Evolutionary conservation across 441 rosid species (phyloP).

Genomic region (Isatis lusitanica): DNA sequence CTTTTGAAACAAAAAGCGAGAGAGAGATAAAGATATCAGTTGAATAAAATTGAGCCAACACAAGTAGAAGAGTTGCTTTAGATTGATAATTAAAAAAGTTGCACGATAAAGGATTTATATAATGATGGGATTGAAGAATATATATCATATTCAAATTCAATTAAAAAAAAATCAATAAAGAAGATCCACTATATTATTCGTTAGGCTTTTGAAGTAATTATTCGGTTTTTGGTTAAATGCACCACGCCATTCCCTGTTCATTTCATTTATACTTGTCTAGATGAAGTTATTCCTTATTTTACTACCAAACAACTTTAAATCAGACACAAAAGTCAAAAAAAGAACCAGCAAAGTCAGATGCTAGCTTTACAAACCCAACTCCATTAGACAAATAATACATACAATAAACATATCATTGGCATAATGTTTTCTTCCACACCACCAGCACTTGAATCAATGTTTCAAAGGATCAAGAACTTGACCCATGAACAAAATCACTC

Average conservation of each 20-base stretch:
- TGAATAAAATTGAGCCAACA: neutral
- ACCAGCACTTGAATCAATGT: neutral
- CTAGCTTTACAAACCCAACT: neutral
- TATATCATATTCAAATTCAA: neutral
- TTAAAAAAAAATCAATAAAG: neutral
- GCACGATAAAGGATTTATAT: constrained; percentile 23
- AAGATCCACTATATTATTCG: constrained; percentile 13
- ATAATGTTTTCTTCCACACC: neutral
- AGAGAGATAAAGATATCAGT: neutral
- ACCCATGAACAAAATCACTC: constrained; percentile 61
- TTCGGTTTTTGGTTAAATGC: constrained; percentile 13
- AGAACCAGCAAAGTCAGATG: neutral
- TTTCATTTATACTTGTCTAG: constrained; percentile 5
- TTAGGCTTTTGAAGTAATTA: constrained; percentile 10
- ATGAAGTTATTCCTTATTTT: neutral
- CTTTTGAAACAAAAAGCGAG: neutral
- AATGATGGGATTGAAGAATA: constrained; percentile 21
- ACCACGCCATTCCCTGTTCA: neutral
- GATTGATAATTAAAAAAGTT: constrained; percentile 19
- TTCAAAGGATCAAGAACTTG: constrained; percentile 57
- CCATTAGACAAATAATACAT: neutral
- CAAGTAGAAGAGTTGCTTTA: constrained; percentile 18
- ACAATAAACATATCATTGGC: neutral
- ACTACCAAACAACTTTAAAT: neutral
- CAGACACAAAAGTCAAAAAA: neutral